phyloP scores from a whole-genome alignment of 1,284 basidiomycete species.

The Ceraceosorus guamensis region DNA sequence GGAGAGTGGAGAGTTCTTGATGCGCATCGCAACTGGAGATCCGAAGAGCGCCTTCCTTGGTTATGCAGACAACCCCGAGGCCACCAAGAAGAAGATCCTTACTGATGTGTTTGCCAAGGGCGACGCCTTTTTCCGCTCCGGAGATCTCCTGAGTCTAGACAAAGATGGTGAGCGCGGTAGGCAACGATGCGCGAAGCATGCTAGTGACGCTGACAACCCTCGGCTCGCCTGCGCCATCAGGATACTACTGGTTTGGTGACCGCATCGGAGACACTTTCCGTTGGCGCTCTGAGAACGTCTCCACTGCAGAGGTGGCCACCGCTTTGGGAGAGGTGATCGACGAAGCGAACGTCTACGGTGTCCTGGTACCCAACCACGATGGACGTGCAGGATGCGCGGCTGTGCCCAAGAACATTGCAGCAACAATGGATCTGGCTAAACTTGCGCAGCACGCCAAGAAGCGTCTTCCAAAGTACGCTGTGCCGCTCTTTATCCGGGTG shows the following conservation, averaged over 20 bases:
- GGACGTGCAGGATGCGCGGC: constrained; percentile 49
- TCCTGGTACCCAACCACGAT: constrained; percentile 46
- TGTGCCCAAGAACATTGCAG: constrained; percentile 26
- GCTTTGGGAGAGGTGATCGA: constrained; percentile 41
- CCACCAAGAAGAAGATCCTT: constrained; percentile 47
- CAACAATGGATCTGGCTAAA: constrained; percentile 27
- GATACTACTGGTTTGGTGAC: constrained; percentile 48
- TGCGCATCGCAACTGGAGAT: constrained; percentile 33
- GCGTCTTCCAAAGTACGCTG: constrained; percentile 47
- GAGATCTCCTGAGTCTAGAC: constrained; percentile 43
- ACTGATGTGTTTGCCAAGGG: constrained; percentile 44
- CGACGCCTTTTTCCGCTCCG: constrained; percentile 46
- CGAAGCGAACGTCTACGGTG: constrained; percentile 49
- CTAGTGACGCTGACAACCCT: neutral
- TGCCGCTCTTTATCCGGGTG: constrained; percentile 46
- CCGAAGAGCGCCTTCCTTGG: constrained; percentile 29
- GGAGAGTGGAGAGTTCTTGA: constrained; percentile 47
- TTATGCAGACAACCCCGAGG: constrained; percentile 41
- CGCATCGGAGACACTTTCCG: constrained; percentile 47
- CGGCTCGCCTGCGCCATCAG: neutral
- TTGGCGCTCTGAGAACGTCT: constrained; percentile 46
- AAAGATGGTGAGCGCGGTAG: constrained; percentile 16
- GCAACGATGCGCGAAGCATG: neutral
- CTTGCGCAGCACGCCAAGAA: constrained; percentile 36
- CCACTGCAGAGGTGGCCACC: constrained; percentile 42